A percentile compares a stretch with the other conserved stretches of the same genome.
Conservation (phyloP, 208 protist species). For the Willaertia magna region DNA sequence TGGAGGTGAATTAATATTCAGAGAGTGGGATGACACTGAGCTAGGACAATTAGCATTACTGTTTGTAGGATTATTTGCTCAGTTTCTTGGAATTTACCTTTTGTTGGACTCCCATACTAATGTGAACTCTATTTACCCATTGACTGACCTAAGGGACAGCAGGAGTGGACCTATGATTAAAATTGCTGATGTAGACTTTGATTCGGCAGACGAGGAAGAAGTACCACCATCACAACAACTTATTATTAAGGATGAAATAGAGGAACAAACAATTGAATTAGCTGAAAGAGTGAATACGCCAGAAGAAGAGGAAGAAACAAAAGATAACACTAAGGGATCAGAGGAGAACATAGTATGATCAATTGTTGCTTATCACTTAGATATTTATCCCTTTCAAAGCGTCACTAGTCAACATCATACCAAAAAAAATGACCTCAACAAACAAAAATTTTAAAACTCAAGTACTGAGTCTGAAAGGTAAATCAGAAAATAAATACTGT, state of each 20-base stretch:
- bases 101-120: background rate
- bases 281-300: too few relatives aligned
- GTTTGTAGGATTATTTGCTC: background rate
- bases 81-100: background rate
- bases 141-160: background rate
- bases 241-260: too few relatives aligned
- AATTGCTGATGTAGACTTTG: background rate
- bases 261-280: too few relatives aligned
- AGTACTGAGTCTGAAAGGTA: background rate
- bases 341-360: too few relatives aligned
- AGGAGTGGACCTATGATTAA: background rate
- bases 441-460: background rate
- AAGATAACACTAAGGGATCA: too few relatives aligned
- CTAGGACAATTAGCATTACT: background rate
- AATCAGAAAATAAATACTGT: conserved; percentile 18
- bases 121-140: background rate
- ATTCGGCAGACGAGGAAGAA: too few relatives aligned
- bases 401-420: too few relatives aligned
- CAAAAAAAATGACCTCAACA: too few relatives aligned
- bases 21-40: background rate
- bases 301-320: too few relatives aligned
- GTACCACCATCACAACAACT: too few relatives aligned
- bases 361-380: too few relatives aligned
- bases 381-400: too few relatives aligned
- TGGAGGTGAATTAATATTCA: background rate